These are phyloP conservation scores for Amanita exitialis DNA, from an alignment of 768 basidiomycete species.

Conservation along the genomic window DNA sequence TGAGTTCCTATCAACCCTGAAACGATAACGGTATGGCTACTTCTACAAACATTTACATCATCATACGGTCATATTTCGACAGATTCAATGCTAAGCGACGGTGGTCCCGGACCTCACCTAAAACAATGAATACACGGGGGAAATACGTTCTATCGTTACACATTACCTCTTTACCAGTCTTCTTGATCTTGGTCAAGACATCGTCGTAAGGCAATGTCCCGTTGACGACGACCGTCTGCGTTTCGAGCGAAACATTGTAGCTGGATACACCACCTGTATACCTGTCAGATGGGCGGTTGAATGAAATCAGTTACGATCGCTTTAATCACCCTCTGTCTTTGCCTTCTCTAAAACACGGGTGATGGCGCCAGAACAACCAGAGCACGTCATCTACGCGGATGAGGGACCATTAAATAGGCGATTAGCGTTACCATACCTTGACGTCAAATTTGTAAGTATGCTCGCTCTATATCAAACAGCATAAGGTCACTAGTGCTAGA, in stretches of 20 bases:
- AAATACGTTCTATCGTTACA: background rate
- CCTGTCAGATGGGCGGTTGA: background rate
- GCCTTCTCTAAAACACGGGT: constrained; percentile 64
- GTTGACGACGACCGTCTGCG: constrained; percentile 64
- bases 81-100: constrained; percentile 15
- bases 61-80: too few species aligned
- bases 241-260: constrained; percentile 55
- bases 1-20: too few species aligned
- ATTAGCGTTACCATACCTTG: constrained; percentile 41
- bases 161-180: constrained; percentile 84
- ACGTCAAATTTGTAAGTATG: constrained; percentile 76
- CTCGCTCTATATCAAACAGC: constrained; percentile 9
- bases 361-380: constrained; percentile 80
- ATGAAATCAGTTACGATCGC: background rate
- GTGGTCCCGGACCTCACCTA: constrained; percentile 35
- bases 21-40: background rate
- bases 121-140: background rate
- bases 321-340: constrained; percentile 30
- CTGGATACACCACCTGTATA: constrained; percentile 32
- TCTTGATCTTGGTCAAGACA: constrained; percentile 67
- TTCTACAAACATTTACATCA: background rate
- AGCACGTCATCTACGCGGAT: constrained; percentile 65
- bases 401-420: background rate
- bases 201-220: constrained; percentile 52
- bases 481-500: background rate